Evolutionary conservation across 306 rosid genomes (phyloP).

Genomic region (Boehmeria nivea): DNA sequence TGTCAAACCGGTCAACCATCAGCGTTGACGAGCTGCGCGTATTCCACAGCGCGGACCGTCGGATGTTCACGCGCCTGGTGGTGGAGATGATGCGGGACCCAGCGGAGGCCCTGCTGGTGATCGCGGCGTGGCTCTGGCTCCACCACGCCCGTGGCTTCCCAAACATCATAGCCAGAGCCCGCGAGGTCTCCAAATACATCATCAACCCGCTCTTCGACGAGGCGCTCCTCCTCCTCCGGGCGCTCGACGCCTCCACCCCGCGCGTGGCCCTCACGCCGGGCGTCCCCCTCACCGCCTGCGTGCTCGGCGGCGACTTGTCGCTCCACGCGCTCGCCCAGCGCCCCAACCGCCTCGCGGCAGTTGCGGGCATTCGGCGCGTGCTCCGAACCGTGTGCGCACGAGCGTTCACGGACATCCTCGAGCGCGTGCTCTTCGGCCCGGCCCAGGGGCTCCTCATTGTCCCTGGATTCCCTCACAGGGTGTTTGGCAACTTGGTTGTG

Average conservation of each 20-base stretch:
- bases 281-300: slow-evolving; percentile 27
- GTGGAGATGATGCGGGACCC: slow-evolving; percentile 19
- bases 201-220: slow-evolving; percentile 33
- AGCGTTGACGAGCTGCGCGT: slow-evolving; percentile 17
- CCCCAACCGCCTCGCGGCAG: slow-evolving; percentile 23
- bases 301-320: slow-evolving; percentile 24
- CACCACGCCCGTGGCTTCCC: slow-evolving; percentile 27
- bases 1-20: no score
- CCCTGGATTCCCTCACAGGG: slow-evolving; percentile 47
- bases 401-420: slow-evolving; percentile 43
- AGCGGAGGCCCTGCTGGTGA: slow-evolving; percentile 29
- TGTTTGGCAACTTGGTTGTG: slow-evolving; percentile 38
- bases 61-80: slow-evolving; percentile 33
- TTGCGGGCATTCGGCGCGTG: slow-evolving; percentile 34
- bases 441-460: slow-evolving; percentile 13
- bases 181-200: not conserved
- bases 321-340: slow-evolving; percentile 27
- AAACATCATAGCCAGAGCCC: slow-evolving; percentile 20
- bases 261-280: not conserved
- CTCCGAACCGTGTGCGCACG: slow-evolving; percentile 37
- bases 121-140: slow-evolving; percentile 62
- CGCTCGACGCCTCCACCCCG: slow-evolving; percentile 21
- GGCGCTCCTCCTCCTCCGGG: slow-evolving; percentile 35
- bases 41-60: slow-evolving; percentile 35
- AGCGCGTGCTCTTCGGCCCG: not conserved